phyloP scores from a whole-genome alignment of 768 basidiomycete genomes.

The Leucocoprinus leucothites region DNA sequence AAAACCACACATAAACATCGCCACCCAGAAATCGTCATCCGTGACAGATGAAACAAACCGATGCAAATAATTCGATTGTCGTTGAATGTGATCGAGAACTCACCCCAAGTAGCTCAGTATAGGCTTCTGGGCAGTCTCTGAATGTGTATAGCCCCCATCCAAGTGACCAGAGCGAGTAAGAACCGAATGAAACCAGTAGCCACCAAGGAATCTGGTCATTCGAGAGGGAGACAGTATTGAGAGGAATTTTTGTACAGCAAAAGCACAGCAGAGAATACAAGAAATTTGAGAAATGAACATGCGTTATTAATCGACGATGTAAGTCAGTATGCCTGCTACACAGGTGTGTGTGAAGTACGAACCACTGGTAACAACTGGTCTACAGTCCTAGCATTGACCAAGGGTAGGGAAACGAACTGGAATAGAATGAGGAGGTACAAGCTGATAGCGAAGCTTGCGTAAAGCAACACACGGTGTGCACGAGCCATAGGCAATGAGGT shows the following conservation, averaged over 20 bases:
- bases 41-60: neutral
- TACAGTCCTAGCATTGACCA: constrained; percentile 43
- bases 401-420: constrained; percentile 50
- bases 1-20: neutral
- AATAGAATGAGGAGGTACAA: constrained; percentile 59
- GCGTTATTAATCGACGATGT: neutral
- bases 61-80: neutral
- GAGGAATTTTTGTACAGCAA: too few species aligned
- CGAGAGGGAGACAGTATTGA: too few species aligned
- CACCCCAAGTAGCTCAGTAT: constrained; percentile 63
- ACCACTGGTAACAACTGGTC: constrained; percentile 59
- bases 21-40: neutral
- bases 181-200: constrained; percentile 75
- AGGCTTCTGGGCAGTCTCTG: constrained; percentile 77
- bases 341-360: constrained; percentile 21
- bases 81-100: constrained; percentile 21
- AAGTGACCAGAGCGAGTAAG: constrained; percentile 74
- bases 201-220: constrained; percentile 75
- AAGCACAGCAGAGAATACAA: too few species aligned
- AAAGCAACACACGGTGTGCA: constrained; percentile 49
- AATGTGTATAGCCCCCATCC: constrained; percentile 75
- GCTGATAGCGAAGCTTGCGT: constrained; percentile 37
- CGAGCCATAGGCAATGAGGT: constrained; percentile 49
- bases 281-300: neutral
- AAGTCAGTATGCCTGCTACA: neutral